Percentiles rank a stretch among this genome's conserved stretches.
Conservation (phyloP, 2,329 filamentous ascomycete genomes). For the Aureobasidium sp. region DNA sequence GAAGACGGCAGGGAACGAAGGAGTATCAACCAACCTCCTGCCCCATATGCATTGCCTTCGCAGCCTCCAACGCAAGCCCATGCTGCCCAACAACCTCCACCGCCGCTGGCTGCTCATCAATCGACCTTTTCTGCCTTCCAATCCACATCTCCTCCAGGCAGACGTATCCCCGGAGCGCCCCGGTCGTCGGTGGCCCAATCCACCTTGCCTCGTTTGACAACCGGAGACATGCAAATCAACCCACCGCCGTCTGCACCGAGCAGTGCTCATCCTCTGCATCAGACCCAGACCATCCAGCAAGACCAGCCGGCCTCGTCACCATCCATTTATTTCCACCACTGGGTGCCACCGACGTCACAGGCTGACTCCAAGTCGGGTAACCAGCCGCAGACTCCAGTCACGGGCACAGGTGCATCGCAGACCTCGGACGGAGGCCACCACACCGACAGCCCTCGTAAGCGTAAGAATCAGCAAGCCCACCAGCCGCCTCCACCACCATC, state of each 20-base stretch:
- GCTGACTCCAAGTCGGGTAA: conserved; percentile 46
- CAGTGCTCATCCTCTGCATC: conserved; percentile 36
- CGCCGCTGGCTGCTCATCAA: conserved; percentile 27
- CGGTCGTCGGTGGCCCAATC: conserved; percentile 39
- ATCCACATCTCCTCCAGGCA: conserved; percentile 25
- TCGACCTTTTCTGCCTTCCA: conserved; percentile 36
- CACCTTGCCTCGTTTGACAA: conserved; percentile 45
- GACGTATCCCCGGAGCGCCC: conserved; percentile 26
- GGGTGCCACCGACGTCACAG: conserved; percentile 72
- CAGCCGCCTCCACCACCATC: conserved; percentile 46
- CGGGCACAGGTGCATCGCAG: conserved; percentile 50
- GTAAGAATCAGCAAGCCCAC: conserved; percentile 60
- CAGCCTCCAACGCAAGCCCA: conserved; percentile 20
- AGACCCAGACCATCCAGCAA: conserved; percentile 48
- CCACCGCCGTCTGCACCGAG: conserved; percentile 37
- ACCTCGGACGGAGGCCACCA: conserved; percentile 48
- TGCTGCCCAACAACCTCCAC: conserved; percentile 25
- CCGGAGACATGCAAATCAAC: conserved; percentile 46
- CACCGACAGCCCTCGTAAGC: conserved; percentile 75
- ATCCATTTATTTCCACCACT: conserved; percentile 85
- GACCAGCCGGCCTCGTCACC: conserved; percentile 61
- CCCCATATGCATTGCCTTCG: conserved; percentile 22
- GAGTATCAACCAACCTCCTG: conserved; percentile 34
- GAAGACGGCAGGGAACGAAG: conserved; percentile 38
- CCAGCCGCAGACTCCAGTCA: conserved; percentile 66